Evolutionary conservation across 805 yeast genomes (phyloP), one percentile per base, ranked within the genome.

Genomic region (Wickerhamiella slavikovae): DNA sequence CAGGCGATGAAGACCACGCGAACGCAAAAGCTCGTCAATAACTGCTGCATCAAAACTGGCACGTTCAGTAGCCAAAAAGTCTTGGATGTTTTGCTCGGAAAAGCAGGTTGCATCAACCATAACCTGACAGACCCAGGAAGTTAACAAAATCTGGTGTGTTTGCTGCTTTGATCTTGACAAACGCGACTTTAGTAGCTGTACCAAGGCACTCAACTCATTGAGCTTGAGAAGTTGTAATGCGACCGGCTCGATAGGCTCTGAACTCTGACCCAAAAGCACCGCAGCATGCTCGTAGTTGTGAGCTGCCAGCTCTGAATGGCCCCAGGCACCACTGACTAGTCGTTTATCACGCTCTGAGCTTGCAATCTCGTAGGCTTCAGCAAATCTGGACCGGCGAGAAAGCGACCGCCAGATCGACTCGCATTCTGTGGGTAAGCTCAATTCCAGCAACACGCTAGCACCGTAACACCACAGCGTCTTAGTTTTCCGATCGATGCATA

Each of bases 391-490:
- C 29, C 55, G 56, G 3, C 58, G 60, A n/a, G 71, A 45, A 41
- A 71, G 48, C 1, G 66, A 55, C 30, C 63, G 64, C 93, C 95
- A 79, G 3, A 83, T 70, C 16, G 75, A 75, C 4, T 62, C 55
- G 4, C 70, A 58, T 47, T 85, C 95, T 42, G 74, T 64, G 21
- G 62, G 62, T 9, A 78, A 55, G 7, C 38, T 41, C 5, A 89
- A 51, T 46, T 89, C 98, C 44, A 63, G 76, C 7, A 89, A 67
- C 28, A 58, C 59, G 4, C 52, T 44, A 9, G 54, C 49, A 0
- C 89, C 67, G 41, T 57, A 78, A 3, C 76, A 49, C 98, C 98
- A 89, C 40, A 57, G 76, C 0, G 96, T 77, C 1, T 57, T 44
- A 25, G 51, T 50, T 3, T 48, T 35, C 29, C 51, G 49, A 41